Evolutionary conservation across 345 rosid genomes (phyloP), one percentile per base, ranked within the genome.

Genomic region (Conringia planisiliqua): DNA sequence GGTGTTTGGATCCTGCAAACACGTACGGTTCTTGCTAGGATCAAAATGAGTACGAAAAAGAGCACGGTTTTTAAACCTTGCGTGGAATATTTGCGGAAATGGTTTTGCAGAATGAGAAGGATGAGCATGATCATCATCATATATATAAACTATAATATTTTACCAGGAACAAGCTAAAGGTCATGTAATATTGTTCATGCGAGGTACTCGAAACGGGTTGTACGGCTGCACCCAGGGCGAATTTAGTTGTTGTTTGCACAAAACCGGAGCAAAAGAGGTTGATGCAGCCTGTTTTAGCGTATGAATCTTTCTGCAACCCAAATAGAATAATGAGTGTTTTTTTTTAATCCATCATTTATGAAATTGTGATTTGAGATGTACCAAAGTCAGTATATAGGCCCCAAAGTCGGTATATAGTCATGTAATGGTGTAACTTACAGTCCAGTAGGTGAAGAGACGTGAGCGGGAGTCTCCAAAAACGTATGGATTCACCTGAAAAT

Each of bases 261-360:
- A 88, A 88, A 11, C 86, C 87, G 4, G 80, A 3, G 56, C 88
- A 85, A 4, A 82, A 71, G 33, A 81, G 50, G 71, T 83, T 84
- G 39, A 83, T 61, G 78, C 86, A 84, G 0, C 87, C 86, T 38
- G 82, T 76, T 40, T 32, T 62, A 6, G 9, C 16, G 72, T 72
- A 78, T n/a, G 12, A 16, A 56, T 87, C 87, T 3, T 1, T 56
- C 83, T 84, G 57, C 20, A 62, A 32, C 4, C 33, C 14, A 55
- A 40, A 17, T 12, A n/a, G 18, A 38, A 10, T 22, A 22, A 60
- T 30, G 5, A n/a, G 0, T 36, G 27, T 3, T 62, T 5, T 62
- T 5, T 4, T 40, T 3, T 35, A 52, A 5, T 17, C 2, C 22
- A 58, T 26, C 42, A 39, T 43, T 8, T 17, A 30, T 13, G 60